Evolutionary conservation across 2,329 filamentous ascomycete genomes (phyloP), one percentile per base, ranked within the genome.

Genomic region (Graphilbum ipis-grandicollis): DNA sequence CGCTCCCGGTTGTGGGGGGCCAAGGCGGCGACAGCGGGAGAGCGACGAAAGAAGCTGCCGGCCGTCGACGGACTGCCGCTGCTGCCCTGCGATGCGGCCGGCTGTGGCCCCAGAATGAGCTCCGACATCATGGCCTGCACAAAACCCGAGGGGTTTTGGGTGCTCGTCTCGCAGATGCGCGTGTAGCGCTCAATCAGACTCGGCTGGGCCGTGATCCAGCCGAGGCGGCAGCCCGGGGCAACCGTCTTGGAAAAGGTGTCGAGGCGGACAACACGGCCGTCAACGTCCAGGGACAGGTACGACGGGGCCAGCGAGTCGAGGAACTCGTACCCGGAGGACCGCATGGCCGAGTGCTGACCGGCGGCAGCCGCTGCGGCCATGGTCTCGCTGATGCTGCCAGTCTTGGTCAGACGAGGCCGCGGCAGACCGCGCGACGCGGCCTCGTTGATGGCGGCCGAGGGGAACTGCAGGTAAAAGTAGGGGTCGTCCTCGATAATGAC

Each of bases 171-270:
- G 17, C 75, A 77, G 48, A 92, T 79, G 38, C 79, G 77, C 14
- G 66, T 52, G 34, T 22, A 39, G 9, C 80, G 73, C 54, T 92
- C 82, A 33, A 85, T 65, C 34, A 94, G 60, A 1, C 62, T 73
- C 2, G 85, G 84, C 50, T 92, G 80, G 0, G 80, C 77, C 0
- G 86, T 93, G 45, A 93, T 75, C 83, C 85, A 94, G 30, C 88
- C 88, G 2, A 94, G 62, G 22, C 88, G 75, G 51, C 83, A 92
- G 2, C 88, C 88, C 0, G 88, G 88, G 0, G 85, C 85, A 15
- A 93, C 70, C 0, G 83, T 92, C 59, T 96, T 94, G 50, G 81
- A 90, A 55, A 94, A 94, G 1, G 86, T 93, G 54, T 94, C 88
- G 3, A 94, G 67, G 33, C 86, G 78, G 40, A 94, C 68, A 31